Base-by-base conservation (phyloP, 257 asterid genomes). In the Euphrasia confusa region DNA sequence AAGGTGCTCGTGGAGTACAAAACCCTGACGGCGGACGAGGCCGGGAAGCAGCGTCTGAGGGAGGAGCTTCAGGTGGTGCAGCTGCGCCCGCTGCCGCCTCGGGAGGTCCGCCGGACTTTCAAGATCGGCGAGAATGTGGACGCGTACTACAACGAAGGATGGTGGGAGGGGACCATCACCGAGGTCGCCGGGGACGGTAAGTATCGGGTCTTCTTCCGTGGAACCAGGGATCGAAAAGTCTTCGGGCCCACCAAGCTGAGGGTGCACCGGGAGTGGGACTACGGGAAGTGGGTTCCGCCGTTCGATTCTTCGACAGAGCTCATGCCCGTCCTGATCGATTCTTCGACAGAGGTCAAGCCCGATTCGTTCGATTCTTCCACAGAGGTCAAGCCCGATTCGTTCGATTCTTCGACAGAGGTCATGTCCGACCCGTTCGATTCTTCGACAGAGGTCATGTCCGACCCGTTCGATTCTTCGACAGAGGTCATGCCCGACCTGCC, bases 91-190 rank as follows among this genome's bases (percentile, higher is more conserved):
- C 68, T 58, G 10, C 88, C 79, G 33, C 94, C 90, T 0, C 75
- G 48, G 62, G 88, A 84, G 80, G 49, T 39, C 5, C 57, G 14
- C 24, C 47, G 59, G 58, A 59, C 39, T 18, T 85, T 80, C 76
- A 60, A 69, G 33, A 37, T 78, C 50, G 71, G 76, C 35, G 94
- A 88, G 10, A 84, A 79, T 10, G 98, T 88, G 55, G 96, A 91
- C 55, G 95, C 88, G 5, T 75, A 71, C 72, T 65, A 76, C 63
- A 80, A 76, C 18, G 90, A 84, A 2, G 98, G 98, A 10, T 91
- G 98, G 98, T 91, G 96, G 98, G 98, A 91, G 69, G 98, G 96
- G 40, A 70, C 77, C 9, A 66, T 91, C 40, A 80, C 80, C 10
- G 60, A 39, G 24, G 76, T 69, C 45, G 54, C 52, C 10, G 71